These are phyloP conservation scores for Bipolaris sorokiniana DNA, from an alignment of 2,329 filamentous ascomycete genomes.

Conservation along the genomic window DNA sequence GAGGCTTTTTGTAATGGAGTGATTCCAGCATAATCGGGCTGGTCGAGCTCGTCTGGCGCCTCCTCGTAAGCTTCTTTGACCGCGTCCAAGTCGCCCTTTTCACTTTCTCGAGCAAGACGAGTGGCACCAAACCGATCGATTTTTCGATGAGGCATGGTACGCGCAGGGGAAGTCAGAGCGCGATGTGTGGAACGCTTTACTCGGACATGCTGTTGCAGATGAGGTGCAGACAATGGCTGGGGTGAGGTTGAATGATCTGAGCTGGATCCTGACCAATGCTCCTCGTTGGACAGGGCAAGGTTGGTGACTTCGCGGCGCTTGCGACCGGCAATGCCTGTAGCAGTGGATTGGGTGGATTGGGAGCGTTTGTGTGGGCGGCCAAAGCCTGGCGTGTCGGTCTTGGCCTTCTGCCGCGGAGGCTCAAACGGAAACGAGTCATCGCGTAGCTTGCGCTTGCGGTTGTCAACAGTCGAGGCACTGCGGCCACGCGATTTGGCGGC, in stretches of 20 bases:
- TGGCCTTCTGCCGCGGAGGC: constrained; percentile 49
- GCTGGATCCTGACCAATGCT: constrained; percentile 46
- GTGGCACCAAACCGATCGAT: constrained; percentile 93
- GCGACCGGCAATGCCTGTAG: constrained; percentile 37
- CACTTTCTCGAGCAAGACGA: constrained; percentile 85
- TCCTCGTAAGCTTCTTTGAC: constrained; percentile 78
- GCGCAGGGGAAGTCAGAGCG: constrained; percentile 58
- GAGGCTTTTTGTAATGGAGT: constrained; percentile 93
- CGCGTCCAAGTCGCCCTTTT: constrained; percentile 79
- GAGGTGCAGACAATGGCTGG: constrained; percentile 35
- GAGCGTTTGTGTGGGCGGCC: constrained; percentile 48
- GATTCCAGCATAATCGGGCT: constrained; percentile 93
- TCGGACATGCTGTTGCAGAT: constrained; percentile 56
- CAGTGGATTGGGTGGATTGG: constrained; percentile 46
- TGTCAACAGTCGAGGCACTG: constrained; percentile 48
- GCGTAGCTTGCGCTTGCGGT: constrained; percentile 50
- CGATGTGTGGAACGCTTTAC: constrained; percentile 66
- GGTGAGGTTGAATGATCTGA: constrained; percentile 48
- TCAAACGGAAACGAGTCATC: constrained; percentile 47
- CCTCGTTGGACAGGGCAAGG: constrained; percentile 40
- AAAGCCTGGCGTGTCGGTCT: constrained; percentile 46
- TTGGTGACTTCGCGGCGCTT: constrained; percentile 44
- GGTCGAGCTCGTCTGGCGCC: constrained; percentile 84
- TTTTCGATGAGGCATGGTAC: constrained; percentile 76
- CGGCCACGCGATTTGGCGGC: constrained; percentile 41